Conservation (phyloP, 2,329 filamentous ascomycete species). For the Alternaria conjuncta region DNA sequence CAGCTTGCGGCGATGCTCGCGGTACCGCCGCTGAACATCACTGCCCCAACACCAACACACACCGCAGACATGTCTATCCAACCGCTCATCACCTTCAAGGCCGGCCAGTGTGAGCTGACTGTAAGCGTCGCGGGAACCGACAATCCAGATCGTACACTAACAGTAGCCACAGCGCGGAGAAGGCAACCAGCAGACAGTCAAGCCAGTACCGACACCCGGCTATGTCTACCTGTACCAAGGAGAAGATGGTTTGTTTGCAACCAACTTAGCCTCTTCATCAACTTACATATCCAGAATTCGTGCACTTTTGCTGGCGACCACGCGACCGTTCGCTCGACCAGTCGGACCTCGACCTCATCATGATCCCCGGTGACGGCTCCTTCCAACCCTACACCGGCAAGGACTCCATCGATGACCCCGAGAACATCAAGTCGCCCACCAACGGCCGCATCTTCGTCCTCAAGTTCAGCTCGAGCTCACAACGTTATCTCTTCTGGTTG, state of each 20-base stretch:
- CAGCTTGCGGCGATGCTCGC: conserved; percentile 9
- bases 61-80: conserved; percentile 72
- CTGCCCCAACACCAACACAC: conserved; percentile 17
- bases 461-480: conserved; percentile 91
- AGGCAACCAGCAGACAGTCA: conserved; percentile 64
- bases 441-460: conserved; percentile 92
- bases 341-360: conserved; percentile 86
- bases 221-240: conserved; percentile 87
- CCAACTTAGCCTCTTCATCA: background rate
- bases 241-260: conserved; percentile 73
- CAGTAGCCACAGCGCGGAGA: conserved; percentile 25
- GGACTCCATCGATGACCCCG: conserved; percentile 61
- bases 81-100: conserved; percentile 95
- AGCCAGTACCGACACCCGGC: conserved; percentile 73
- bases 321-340: conserved; percentile 72
- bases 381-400: conserved; percentile 75
- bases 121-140: conserved; percentile 59
- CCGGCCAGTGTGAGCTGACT: conserved; percentile 84
- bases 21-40: conserved; percentile 4
- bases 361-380: conserved; percentile 87
- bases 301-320: conserved; percentile 97
- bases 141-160: conserved; percentile 17
- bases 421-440: conserved; percentile 67
- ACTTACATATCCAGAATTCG: conserved; percentile 66
- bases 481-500: conserved; percentile 94